Evolutionary conservation across 2,329 filamentous ascomycete genomes (phyloP).

Genomic region (Fusarium sp.): DNA sequence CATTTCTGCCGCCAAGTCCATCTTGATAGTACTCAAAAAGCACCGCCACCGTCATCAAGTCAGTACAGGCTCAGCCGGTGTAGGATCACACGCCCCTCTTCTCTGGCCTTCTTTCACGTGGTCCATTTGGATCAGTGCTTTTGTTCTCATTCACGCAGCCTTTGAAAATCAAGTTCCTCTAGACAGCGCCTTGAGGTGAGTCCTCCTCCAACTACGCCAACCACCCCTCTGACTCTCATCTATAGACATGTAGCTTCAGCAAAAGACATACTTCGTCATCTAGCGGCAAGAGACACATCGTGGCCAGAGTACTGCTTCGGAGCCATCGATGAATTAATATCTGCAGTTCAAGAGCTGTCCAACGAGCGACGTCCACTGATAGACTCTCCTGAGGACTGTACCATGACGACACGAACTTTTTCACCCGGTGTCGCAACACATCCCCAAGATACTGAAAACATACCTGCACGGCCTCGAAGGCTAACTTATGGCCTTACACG

Average conservation of each 20-base stretch:
- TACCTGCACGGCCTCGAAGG: constrained; percentile 7
- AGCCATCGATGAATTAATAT: constrained; percentile 47
- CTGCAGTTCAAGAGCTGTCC: constrained; percentile 42
- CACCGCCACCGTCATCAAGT: constrained; percentile 33
- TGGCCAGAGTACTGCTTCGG: constrained; percentile 49
- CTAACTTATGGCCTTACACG: not conserved
- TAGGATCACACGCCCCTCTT: constrained; percentile 45
- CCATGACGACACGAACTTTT: constrained; percentile 12
- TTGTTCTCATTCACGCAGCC: constrained; percentile 60
- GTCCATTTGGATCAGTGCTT: constrained; percentile 62
- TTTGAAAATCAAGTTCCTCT: constrained; percentile 55
- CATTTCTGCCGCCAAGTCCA: constrained; percentile 59
- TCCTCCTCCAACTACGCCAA: accelerated
- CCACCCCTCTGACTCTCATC: not conserved
- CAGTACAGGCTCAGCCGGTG: constrained; percentile 6
- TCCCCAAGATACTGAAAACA: not conserved
- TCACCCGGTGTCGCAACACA: not conserved
- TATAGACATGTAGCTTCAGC: constrained; percentile 44
- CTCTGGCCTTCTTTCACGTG: constrained; percentile 63
- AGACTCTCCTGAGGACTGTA: constrained; percentile 25
- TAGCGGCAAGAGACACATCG: constrained; percentile 45
- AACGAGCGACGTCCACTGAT: constrained; percentile 11
- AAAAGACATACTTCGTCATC: constrained; percentile 42
- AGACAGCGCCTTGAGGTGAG: constrained; percentile 51
- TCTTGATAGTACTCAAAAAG: constrained; percentile 54